phyloP scores from a whole-genome alignment of 2,329 filamentous ascomycete genomes.

The Pseudogymnoascus sp. region DNA sequence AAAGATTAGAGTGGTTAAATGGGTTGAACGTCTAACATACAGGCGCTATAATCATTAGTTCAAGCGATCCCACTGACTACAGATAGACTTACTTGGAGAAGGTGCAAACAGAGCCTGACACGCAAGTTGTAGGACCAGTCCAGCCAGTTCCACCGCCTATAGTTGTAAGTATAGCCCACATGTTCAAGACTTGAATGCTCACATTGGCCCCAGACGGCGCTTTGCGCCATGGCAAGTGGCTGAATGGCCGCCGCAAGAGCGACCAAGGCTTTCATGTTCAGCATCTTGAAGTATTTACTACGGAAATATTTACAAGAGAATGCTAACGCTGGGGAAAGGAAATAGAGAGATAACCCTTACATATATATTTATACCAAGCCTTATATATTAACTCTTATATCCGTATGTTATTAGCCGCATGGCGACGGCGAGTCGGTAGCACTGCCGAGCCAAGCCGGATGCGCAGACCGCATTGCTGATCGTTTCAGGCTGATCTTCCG shows the following conservation, averaged over 20 bases:
- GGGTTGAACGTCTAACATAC: not conserved
- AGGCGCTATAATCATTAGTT: not conserved
- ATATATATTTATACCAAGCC: not conserved
- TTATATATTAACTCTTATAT: not conserved
- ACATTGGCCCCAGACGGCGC: constrained; percentile 1
- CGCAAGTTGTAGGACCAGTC: constrained; percentile 26
- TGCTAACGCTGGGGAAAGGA: not conserved
- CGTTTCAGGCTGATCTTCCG: not conserved
- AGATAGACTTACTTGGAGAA: constrained; percentile 15
- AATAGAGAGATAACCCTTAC: not conserved
- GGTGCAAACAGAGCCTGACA: constrained; percentile 25
- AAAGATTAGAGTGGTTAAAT: not conserved
- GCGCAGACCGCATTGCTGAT: not conserved
- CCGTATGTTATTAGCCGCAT: not conserved
- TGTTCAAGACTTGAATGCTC: not conserved
- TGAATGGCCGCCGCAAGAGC: not conserved
- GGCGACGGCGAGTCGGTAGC: not conserved
- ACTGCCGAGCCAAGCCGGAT: not conserved
- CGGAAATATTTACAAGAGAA: not conserved
- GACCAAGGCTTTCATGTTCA: not conserved
- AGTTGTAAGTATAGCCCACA: not conserved
- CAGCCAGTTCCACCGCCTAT: constrained; percentile 26
- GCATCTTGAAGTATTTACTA: not conserved
- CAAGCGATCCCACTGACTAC: not conserved
- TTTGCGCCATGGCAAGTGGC: not conserved